Evolutionary conservation across 2,329 filamentous ascomycete species (phyloP).

Genomic region (Samsoniella hepiali): DNA sequence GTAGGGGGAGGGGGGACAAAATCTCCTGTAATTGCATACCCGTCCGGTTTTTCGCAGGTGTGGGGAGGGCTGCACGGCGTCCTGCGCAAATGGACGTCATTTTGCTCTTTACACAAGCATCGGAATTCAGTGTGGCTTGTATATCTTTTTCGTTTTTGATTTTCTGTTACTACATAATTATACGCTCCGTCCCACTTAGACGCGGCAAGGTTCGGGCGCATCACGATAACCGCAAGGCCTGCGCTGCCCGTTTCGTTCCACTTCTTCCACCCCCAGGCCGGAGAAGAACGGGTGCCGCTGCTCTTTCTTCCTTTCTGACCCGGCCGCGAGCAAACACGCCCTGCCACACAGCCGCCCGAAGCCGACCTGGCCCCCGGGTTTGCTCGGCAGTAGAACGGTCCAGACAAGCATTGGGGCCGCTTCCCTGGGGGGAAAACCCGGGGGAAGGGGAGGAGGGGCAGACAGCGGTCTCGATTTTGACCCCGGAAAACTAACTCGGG

Average conservation of each 20-base stretch:
- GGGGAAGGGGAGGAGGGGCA: background rate
- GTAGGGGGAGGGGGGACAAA: background rate
- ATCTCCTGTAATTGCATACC: slow-evolving; percentile 16
- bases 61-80: slow-evolving; percentile 11
- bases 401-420: background rate
- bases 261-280: slow-evolving; percentile 12
- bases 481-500: background rate
- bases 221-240: slow-evolving; percentile 19
- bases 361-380: slow-evolving; percentile 7
- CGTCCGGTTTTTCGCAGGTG: background rate
- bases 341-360: slow-evolving; percentile 8
- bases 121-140: background rate
- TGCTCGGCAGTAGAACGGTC: slow-evolving; percentile 10
- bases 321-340: background rate
- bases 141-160: background rate
- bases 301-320: background rate
- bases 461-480: background rate
- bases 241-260: slow-evolving; percentile 12
- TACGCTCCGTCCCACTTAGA: slow-evolving; percentile 19
- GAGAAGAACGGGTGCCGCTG: slow-evolving; percentile 14
- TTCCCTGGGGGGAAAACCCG: slow-evolving; percentile 4
- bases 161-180: slow-evolving; percentile 17
- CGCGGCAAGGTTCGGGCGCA: slow-evolving; percentile 19
- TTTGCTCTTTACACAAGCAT: slow-evolving; percentile 17
- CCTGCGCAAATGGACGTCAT: background rate